Conservation (phyloP, 2,329 filamentous ascomycete species). For the Talaromyces sp. region DNA sequence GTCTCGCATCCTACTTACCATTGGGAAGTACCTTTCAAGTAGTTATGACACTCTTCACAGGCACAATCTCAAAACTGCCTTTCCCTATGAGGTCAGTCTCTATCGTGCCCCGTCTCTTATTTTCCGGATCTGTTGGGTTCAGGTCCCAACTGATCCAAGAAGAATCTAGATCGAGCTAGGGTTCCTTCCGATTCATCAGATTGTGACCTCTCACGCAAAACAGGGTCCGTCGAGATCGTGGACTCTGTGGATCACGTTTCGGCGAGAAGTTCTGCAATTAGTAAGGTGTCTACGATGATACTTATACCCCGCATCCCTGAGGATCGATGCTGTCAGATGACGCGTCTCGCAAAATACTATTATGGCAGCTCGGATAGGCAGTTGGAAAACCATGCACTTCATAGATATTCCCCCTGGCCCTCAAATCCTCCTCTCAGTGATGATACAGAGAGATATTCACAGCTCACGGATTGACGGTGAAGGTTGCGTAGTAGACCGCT, state of each 20-base stretch:
- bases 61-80: too few species aligned
- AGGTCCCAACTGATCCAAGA: neutral
- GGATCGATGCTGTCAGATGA: neutral
- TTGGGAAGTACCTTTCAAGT: neutral
- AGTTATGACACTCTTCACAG: neutral
- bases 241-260: neutral
- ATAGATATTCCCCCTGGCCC: neutral
- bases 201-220: neutral
- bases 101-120: too few species aligned
- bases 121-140: too few species aligned
- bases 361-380: neutral
- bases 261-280: neutral
- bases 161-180: neutral
- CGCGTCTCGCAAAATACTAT: neutral
- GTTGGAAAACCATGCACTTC: neutral
- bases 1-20: neutral
- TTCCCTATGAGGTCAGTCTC: too few species aligned
- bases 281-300: neutral
- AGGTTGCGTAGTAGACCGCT: neutral
- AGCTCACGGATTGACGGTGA: neutral
- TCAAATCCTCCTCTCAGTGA: too few species aligned
- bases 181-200: neutral
- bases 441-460: too few species aligned
- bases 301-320: neutral
- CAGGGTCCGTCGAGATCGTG: neutral